Evolutionary conservation across 805 yeast species (phyloP).

Genomic region (Saturnispora dispora): DNA sequence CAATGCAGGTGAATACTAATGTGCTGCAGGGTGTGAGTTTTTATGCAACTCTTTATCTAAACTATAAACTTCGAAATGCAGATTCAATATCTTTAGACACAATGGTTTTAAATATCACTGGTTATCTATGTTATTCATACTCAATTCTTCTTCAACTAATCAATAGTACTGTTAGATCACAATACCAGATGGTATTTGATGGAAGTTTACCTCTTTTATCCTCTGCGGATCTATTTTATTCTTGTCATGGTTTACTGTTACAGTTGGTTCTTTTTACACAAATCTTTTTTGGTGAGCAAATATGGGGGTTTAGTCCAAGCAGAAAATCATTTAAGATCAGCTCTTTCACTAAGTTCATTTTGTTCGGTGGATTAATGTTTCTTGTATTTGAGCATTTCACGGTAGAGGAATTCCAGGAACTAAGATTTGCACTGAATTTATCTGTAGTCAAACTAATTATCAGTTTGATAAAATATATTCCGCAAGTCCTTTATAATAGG

Average conservation of each 20-base stretch:
- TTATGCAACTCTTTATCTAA: constrained; percentile 40
- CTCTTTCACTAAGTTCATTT: constrained; percentile 16
- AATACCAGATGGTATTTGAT: constrained; percentile 26
- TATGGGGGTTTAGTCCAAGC: constrained; percentile 28
- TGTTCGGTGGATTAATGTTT: constrained; percentile 12
- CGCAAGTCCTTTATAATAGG: constrained; percentile 37
- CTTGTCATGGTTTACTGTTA: constrained; percentile 38
- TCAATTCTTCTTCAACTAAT: constrained; percentile 37
- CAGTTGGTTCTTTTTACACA: constrained; percentile 33
- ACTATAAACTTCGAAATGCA: constrained; percentile 32
- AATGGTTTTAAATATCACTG: constrained; percentile 36
- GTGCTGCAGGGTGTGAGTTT: constrained; percentile 34
- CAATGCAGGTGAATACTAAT: background rate
- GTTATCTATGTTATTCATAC: constrained; percentile 35
- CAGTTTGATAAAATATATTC: constrained; percentile 41
- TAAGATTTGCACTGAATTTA: constrained; percentile 33
- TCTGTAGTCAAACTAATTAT: constrained; percentile 37
- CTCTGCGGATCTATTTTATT: constrained; percentile 36
- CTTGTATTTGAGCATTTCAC: constrained; percentile 11
- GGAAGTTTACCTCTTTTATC: constrained; percentile 34
- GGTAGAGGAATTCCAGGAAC: constrained; percentile 16
- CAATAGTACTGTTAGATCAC: constrained; percentile 25
- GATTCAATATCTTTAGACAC: constrained; percentile 45
- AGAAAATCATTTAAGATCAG: constrained; percentile 21
- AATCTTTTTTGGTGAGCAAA: constrained; percentile 26